These are phyloP conservation scores for Penicillium vulpinum DNA, from an alignment of 2,329 filamentous ascomycete species.

Conservation along the genomic window DNA sequence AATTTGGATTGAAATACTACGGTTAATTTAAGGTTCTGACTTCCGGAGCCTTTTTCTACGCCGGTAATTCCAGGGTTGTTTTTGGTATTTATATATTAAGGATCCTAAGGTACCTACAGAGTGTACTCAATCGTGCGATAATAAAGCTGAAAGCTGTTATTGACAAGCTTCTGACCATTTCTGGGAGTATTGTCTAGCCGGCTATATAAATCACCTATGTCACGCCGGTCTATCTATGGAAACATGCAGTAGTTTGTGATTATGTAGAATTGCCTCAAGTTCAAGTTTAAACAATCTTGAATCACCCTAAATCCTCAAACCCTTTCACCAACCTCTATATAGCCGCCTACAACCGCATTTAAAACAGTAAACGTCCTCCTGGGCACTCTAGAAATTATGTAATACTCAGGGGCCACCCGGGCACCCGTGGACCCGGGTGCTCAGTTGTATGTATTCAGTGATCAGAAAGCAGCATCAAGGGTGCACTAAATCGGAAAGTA, in stretches of 20 bases:
- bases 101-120: not conserved
- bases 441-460: not conserved
- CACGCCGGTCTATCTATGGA: not conserved
- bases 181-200: not conserved
- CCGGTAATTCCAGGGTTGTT: not conserved
- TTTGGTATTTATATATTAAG: not conserved
- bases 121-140: not conserved
- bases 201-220: not conserved
- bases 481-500: not conserved
- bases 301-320: not conserved
- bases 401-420: not conserved
- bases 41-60: not conserved
- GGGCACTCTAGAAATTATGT: not conserved
- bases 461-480: not conserved
- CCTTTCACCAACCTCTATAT: not conserved
- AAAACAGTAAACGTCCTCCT: not conserved
- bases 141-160: not conserved
- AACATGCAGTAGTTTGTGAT: not conserved
- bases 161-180: not conserved
- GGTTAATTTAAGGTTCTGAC: not conserved
- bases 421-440: too few relatives aligned
- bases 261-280: not conserved
- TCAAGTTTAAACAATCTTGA: not conserved
- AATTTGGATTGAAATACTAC: not conserved
- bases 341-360: not conserved